Percentiles rank a stretch among this genome's conserved stretches.
These are phyloP conservation scores for Lentinula aciculospora DNA, from an alignment of 768 basidiomycete genomes.

Conservation along the genomic window DNA sequence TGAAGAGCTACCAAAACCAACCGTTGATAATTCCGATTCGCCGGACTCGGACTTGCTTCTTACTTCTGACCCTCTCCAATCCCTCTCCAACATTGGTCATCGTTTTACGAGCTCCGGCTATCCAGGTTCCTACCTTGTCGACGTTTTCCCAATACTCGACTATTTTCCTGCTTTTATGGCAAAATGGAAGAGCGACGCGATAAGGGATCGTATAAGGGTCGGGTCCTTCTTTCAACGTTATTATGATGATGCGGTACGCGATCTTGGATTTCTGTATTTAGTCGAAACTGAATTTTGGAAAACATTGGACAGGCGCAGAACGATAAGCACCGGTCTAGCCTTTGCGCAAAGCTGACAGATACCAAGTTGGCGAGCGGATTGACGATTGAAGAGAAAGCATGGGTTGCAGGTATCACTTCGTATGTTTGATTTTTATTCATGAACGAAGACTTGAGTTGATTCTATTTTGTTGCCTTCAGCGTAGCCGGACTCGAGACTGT, in stretches of 20 bases:
- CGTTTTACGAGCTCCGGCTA: not conserved
- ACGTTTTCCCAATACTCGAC: not conserved
- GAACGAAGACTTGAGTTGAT: not conserved
- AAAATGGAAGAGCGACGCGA: not conserved
- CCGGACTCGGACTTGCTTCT: too few relatives aligned
- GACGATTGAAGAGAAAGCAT: not conserved
- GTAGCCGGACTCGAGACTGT: too few relatives aligned
- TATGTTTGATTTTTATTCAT: not conserved
- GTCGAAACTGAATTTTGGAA: too few relatives aligned
- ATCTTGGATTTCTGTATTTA: too few relatives aligned
- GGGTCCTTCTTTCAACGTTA: not conserved
- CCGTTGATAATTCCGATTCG: not conserved
- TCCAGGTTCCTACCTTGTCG: conserved; percentile 1
- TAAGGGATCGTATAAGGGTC: not conserved
- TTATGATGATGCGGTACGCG: not conserved
- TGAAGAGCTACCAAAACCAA: not conserved
- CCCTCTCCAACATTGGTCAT: not conserved
- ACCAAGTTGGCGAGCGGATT: not conserved
- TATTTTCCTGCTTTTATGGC: not conserved
- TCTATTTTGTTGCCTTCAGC: not conserved
- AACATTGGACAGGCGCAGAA: too few relatives aligned
- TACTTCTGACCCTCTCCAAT: not conserved
- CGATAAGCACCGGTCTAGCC: not conserved
- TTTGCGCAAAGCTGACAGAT: not conserved
- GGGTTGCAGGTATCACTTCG: not conserved